Evolutionary conservation across 2,329 filamentous ascomycete species (phyloP).

Genomic region (Colletotrichum trifolii): DNA sequence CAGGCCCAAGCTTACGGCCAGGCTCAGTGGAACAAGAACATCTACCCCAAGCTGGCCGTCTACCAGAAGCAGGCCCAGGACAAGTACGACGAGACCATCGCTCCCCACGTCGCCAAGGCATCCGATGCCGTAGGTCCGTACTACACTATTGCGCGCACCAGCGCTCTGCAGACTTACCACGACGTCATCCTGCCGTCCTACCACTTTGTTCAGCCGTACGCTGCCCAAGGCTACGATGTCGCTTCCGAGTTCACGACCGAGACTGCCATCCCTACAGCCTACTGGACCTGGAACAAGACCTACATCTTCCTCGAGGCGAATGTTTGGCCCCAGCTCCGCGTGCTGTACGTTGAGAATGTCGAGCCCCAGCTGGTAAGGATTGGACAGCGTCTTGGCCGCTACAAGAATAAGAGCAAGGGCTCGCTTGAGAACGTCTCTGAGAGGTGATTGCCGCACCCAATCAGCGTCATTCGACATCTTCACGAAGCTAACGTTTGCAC

Average conservation of each 20-base stretch:
- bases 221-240: slow-evolving; percentile 73
- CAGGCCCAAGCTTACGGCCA: slow-evolving; percentile 74
- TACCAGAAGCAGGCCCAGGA: slow-evolving; percentile 69
- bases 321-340: slow-evolving; percentile 83
- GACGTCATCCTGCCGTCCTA: slow-evolving; percentile 82
- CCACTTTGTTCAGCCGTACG: slow-evolving; percentile 78
- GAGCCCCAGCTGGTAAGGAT: slow-evolving; percentile 96
- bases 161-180: slow-evolving; percentile 75
- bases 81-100: slow-evolving; percentile 77
- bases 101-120: slow-evolving; percentile 77
- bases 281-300: slow-evolving; percentile 76
- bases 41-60: slow-evolving; percentile 79
- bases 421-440: slow-evolving; percentile 47
- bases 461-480: neutral
- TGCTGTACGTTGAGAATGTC: slow-evolving; percentile 89
- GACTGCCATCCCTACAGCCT: slow-evolving; percentile 77
- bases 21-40: slow-evolving; percentile 81
- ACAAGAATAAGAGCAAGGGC: slow-evolving; percentile 63
- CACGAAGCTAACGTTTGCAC: neutral
- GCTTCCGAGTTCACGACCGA: slow-evolving; percentile 74
- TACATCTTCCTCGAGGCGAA: slow-evolving; percentile 78
- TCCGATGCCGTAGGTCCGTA: slow-evolving; percentile 74
- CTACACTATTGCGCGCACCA: slow-evolving; percentile 72
- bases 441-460: slow-evolving; percentile 40
- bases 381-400: slow-evolving; percentile 85